Evolutionary conservation across 75 land plant genomes (phyloP).

Genomic region (Picea glauca): DNA sequence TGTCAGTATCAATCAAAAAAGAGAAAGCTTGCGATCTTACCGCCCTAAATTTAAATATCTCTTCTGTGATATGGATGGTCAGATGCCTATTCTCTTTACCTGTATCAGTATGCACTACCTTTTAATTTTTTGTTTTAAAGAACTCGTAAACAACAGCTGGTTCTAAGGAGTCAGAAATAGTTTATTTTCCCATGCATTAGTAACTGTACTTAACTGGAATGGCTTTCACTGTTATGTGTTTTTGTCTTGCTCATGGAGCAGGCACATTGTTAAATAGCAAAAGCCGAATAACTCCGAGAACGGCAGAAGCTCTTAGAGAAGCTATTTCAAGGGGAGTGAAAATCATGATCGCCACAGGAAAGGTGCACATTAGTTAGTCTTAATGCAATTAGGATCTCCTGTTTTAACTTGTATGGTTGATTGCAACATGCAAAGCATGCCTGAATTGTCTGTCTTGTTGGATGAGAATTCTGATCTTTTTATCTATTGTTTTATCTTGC

Average conservation of each 20-base stretch:
- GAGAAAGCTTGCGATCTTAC: slow-evolving; percentile 50
- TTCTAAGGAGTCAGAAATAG: not conserved
- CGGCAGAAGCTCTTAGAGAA: slow-evolving; percentile 74
- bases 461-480: not conserved
- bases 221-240: not conserved
- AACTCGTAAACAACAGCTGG: not conserved
- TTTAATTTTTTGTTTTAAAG: not conserved
- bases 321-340: slow-evolving; percentile 71
- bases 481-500: not conserved
- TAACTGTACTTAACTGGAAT: not conserved
- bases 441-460: not conserved
- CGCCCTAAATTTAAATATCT: slow-evolving; percentile 60
- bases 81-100: slow-evolving; percentile 10
- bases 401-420: not conserved
- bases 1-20: slow-evolving; percentile 42
- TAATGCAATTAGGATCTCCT: not conserved
- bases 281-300: slow-evolving; percentile 50
- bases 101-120: not conserved
- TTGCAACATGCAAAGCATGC: not conserved
- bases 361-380: slow-evolving; percentile 30
- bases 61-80: slow-evolving; percentile 99
- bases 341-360: slow-evolving; percentile 90
- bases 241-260: slow-evolving; percentile 18
- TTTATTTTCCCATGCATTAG: not conserved
- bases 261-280: slow-evolving; percentile 86